Percentiles rank a stretch among this genome's conserved stretches.
Conservation (phyloP, 2,329 filamentous ascomycete species). For the Botrytis sinoallii region DNA sequence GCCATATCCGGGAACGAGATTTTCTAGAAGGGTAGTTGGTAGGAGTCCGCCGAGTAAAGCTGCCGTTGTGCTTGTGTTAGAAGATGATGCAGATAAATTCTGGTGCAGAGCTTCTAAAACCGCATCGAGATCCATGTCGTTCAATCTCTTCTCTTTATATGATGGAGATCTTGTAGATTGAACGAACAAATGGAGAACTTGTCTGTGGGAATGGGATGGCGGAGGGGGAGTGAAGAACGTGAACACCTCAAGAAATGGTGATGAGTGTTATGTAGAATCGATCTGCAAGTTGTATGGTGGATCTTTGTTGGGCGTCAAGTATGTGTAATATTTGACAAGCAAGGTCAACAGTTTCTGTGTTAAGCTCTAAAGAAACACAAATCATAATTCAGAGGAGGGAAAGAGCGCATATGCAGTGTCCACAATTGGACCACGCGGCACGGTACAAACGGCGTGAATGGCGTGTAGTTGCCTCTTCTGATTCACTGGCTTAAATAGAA, state of each 20-base stretch:
- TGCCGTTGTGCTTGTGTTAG: slow-evolving; percentile 1
- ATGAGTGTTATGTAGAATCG: not conserved
- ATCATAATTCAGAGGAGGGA: not conserved
- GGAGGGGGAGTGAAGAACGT: not conserved
- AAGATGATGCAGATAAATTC: slow-evolving; percentile 1
- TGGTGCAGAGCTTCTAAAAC: slow-evolving; percentile 9
- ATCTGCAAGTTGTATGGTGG: not conserved
- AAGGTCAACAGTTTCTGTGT: not conserved
- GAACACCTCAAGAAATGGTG: not conserved
- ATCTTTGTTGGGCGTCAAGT: not conserved
- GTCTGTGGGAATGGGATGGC: not conserved
- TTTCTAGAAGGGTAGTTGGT: slow-evolving; percentile 34
- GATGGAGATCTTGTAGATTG: not conserved
- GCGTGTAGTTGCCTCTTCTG: not conserved
- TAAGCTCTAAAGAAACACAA: not conserved
- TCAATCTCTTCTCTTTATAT: slow-evolving; percentile 1
- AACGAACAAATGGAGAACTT: not conserved
- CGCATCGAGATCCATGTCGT: not conserved
- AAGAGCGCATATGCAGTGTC: not conserved
- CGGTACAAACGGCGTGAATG: slow-evolving; percentile 2
- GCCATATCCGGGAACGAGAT: slow-evolving; percentile 37
- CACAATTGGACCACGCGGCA: not conserved
- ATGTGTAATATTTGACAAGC: not conserved
- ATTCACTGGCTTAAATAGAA: not conserved
- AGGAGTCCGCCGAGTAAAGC: slow-evolving; percentile 20